These are phyloP conservation scores for Trichosporon sp. DNA, from an alignment of 1,284 basidiomycete genomes.

Conservation along the genomic window DNA sequence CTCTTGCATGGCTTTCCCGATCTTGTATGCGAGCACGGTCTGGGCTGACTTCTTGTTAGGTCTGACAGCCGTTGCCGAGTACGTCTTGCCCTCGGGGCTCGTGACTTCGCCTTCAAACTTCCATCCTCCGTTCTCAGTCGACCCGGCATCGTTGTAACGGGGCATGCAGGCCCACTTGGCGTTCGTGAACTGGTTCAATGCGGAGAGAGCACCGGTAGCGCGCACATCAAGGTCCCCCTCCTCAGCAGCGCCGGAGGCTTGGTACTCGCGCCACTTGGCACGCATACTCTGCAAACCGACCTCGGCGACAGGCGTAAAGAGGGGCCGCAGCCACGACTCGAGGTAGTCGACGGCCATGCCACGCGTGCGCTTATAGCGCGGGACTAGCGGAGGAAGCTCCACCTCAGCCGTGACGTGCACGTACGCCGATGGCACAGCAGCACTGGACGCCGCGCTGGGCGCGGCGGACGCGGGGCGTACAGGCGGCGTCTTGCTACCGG, in stretches of 20 bases:
- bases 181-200: conserved; percentile 23
- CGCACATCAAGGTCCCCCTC: conserved; percentile 16
- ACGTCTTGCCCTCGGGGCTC: conserved; percentile 21
- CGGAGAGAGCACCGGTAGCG: conserved; percentile 17
- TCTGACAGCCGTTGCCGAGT: conserved; percentile 37
- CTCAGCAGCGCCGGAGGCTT: neutral
- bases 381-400: conserved; percentile 5
- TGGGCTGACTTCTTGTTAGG: conserved; percentile 40
- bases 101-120: neutral
- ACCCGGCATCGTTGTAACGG: conserved; percentile 8
- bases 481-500: conserved; percentile 3
- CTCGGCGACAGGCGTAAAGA: conserved; percentile 44
- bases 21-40: conserved; percentile 44
- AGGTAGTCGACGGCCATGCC: conserved; percentile 44
- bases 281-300: conserved; percentile 35
- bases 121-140: conserved; percentile 19
- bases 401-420: neutral
- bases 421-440: conserved; percentile 18
- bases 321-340: conserved; percentile 43
- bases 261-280: conserved; percentile 13
- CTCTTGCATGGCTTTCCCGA: conserved; percentile 35
- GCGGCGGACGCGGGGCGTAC: neutral
- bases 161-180: conserved; percentile 22
- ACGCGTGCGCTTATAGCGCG: conserved; percentile 29
- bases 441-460: neutral